A percentile compares a stretch with the other conserved stretches of the same genome.
Evolutionary conservation across 345 rosid species (phyloP).

Genomic region (Lepidium sativum): DNA sequence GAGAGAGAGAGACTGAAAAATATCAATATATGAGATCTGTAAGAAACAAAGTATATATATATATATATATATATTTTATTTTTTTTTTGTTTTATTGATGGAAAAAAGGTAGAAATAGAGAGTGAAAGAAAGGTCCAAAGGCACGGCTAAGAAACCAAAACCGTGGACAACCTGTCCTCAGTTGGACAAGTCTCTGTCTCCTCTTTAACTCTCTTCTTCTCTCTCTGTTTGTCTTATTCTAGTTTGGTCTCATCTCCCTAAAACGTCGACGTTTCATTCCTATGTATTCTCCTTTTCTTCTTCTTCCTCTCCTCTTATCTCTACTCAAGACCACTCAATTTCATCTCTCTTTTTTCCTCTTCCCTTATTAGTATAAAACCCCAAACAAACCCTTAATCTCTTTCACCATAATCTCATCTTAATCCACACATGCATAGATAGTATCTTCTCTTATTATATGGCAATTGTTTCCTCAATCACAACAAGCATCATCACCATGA

Average conservation of each 20-base stretch:
- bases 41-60: neutral
- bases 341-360: conserved; percentile 7
- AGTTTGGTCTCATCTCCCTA: conserved; percentile 2
- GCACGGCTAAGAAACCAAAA: conserved; percentile 42
- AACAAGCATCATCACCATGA: conserved; percentile 44
- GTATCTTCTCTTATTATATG: conserved; percentile 29
- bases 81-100: neutral
- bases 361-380: conserved; percentile 23
- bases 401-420: conserved; percentile 8
- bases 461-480: conserved; percentile 45
- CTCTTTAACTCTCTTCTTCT: conserved; percentile 28
- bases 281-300: conserved; percentile 21
- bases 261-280: conserved; percentile 24
- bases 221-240: conserved; percentile 21
- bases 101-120: neutral
- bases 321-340: conserved; percentile 29
- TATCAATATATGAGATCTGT: neutral
- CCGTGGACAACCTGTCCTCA: conserved; percentile 44
- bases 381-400: conserved; percentile 23
- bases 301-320: conserved; percentile 20
- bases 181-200: conserved; percentile 64
- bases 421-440: conserved; percentile 25
- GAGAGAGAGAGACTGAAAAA: too few species aligned
- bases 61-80: neutral
- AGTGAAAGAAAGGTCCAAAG: conserved; percentile 42